Base-by-base conservation (phyloP, 768 basidiomycete species). In the Suillus spraguei region DNA sequence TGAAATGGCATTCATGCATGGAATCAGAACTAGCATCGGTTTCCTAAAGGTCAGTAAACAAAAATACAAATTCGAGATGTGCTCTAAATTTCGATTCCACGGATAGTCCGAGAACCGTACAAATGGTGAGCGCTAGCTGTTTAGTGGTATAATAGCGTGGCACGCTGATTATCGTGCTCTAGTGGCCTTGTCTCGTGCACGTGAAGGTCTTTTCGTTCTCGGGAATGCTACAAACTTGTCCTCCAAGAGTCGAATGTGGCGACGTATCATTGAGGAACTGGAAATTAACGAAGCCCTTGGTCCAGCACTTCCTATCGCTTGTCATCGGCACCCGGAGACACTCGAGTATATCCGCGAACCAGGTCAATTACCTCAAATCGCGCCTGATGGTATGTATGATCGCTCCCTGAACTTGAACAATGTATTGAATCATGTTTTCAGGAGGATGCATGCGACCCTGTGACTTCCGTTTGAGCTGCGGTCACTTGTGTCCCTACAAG, bases 141-240 rank as follows among this genome's bases (percentile, higher is more conserved):
- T 39, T 9, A 32, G 5, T 41, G 8, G 22, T 17, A 13, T 14
- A 24, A 22, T 32, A 6, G 20, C 17, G 33, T 13, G 4, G 11
- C 36, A n/a, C 32, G 50, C 56, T 69, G 39, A 65, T 62, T 11
- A 41, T 42, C 41, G 58, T 62, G 60, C 38, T 24, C 22, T 64
- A 81, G 91, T 92, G 47, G 89, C 92, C 0, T 71, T 93, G 5
- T 91, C 90, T 24, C 81, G 91, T 24, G 91, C 91, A 5, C 82
- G 85, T 56, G 85, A 93, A 64, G 91, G 91, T 5, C 76, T 94
- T 2, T 92, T 82, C 68, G 84, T 94, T 38, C 74, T 93, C 4
- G 91, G 92, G 28, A 91, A 91, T 60, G 84, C 87, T 0, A 71
- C 79, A 0, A 83, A 86, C 47, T 70, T 90, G 49, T 75, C 82